Evolutionary conservation across 768 basidiomycete species (phyloP).

Genomic region (Suillus fuscotomentosus): DNA sequence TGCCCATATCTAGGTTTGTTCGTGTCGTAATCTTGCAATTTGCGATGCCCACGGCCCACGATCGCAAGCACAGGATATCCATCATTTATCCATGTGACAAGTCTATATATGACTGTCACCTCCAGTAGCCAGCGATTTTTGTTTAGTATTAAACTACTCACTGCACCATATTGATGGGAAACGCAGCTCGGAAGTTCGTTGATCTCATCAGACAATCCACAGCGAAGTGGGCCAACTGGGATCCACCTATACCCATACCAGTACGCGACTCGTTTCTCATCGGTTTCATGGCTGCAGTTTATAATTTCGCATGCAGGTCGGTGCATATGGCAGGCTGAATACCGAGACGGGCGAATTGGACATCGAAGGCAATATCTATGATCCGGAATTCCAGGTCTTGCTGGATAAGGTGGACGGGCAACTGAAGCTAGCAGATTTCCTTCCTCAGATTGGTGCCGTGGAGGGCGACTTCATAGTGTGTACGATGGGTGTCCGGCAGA

Average conservation of each 20-base stretch:
- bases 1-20: not conserved
- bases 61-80: not conserved
- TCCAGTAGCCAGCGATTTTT: not conserved
- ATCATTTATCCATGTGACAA: not conserved
- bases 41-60: not conserved
- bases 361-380: constrained; percentile 30
- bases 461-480: constrained; percentile 19
- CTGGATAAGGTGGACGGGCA: constrained; percentile 3
- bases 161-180: constrained; percentile 3
- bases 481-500: constrained; percentile 17
- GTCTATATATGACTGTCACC: not conserved
- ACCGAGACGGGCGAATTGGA: not conserved
- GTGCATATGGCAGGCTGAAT: constrained; percentile 28
- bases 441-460: constrained; percentile 2
- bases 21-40: not conserved
- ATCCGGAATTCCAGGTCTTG: constrained; percentile 6
- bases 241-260: constrained; percentile 28
- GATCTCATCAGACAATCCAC: constrained; percentile 25
- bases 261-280: constrained; percentile 2
- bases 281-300: not conserved
- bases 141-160: not conserved
- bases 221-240: constrained; percentile 33
- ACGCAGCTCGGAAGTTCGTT: constrained; percentile 25
- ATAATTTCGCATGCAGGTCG: constrained; percentile 17
- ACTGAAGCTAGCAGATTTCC: constrained; percentile 5